These are phyloP conservation scores for Paecilomyces variotii DNA, from an alignment of 2,329 filamentous ascomycete genomes.

Conservation along the genomic window DNA sequence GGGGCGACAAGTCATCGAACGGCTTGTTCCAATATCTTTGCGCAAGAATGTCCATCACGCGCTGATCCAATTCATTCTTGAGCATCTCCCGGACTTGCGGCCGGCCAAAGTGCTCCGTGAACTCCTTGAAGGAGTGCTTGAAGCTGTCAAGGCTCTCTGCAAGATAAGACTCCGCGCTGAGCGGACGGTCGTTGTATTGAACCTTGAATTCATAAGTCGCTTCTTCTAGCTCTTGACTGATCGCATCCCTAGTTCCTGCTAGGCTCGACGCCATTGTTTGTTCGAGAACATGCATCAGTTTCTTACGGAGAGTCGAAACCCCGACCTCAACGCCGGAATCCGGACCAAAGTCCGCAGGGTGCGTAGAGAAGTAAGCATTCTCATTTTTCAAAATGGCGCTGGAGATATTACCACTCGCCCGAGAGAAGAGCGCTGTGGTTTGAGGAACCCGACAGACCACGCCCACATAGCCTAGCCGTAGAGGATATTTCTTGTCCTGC, in stretches of 20 bases:
- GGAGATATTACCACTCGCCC: constrained; percentile 70
- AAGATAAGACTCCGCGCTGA: constrained; percentile 93
- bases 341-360: constrained; percentile 71
- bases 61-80: constrained; percentile 88
- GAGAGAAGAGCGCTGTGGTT: constrained; percentile 65
- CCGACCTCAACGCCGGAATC: constrained; percentile 68
- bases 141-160: constrained; percentile 92
- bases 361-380: constrained; percentile 73
- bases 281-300: constrained; percentile 93
- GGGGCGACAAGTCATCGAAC: constrained; percentile 67
- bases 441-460: constrained; percentile 79
- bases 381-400: constrained; percentile 82
- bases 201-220: constrained; percentile 99
- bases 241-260: constrained; percentile 81
- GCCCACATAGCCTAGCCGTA: constrained; percentile 92
- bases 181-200: constrained; percentile 92
- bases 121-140: constrained; percentile 96
- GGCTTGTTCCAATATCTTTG: constrained; percentile 97
- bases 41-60: constrained; percentile 85
- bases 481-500: constrained; percentile 82
- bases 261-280: constrained; percentile 94
- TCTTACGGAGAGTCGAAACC: constrained; percentile 80
- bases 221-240: constrained; percentile 90
- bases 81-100: constrained; percentile 82
- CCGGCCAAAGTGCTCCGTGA: constrained; percentile 81